Base-by-base conservation (phyloP, 2,329 filamentous ascomycete genomes). In the Aureobasidium leucospermi region DNA sequence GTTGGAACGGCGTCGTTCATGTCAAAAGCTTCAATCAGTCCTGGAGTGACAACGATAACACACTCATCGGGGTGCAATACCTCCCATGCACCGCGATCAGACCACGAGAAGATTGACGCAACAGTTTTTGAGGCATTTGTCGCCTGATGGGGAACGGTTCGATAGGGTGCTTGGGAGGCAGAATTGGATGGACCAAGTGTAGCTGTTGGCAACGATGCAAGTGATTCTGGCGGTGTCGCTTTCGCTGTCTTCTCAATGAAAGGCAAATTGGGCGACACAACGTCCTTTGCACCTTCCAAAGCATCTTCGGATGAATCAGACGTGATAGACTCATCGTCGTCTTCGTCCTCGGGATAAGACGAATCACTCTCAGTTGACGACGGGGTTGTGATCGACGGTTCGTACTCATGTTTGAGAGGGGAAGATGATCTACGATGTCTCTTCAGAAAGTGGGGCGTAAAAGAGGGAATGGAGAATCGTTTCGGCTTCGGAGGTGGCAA, bases 321-420 rank as follows among this genome's bases (percentile, higher is more conserved):
- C 0, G 75, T 79, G 8, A 74, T 59, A 10, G 75, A 76, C 19
- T 74, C 72, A 29, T 71, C 71, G 45, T 87, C 84, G 6, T 74
- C 68, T 16, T 71, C 72, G 11, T 74, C 68, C 19, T 71, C 72
- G 11, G 70, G 71, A 7, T 75, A 75, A 13, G 80, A 82, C 43
- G 78, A 75, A 49, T 84, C 81, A 47, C 81, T 85, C 58, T 83
- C 79, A 1, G 78, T 80, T 8, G 80, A 80, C 6, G 84, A 84
- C 43, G 83, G 82, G 0, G 85, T 86, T 47, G 83, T 84, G 6
- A 84, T 85, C 15, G 94, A 97, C 13, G 93, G 93, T 63, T 92
- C 87, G 67, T 96, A 99, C 74, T 99, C 93, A 70, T 97, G 93
- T 76, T 99, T 99, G 52, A 99, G 78, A 0, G 94, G 94, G 1